Conservation (phyloP, 805 yeast species). For the Vanderwaltozyma verrucispora region DNA sequence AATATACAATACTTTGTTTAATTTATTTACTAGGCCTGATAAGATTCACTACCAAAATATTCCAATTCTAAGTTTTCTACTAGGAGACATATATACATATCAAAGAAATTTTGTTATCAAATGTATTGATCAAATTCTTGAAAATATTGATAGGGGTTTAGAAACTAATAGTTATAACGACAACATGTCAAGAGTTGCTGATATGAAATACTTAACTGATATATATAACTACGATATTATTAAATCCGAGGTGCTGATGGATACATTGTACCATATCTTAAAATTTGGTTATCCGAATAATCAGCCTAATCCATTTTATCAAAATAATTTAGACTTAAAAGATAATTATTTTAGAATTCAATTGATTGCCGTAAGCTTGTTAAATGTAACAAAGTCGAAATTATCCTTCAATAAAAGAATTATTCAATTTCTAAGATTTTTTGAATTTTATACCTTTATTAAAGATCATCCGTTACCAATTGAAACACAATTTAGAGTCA, state of each 20-base stretch:
- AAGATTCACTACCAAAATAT: conserved; percentile 50
- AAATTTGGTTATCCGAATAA: conserved; percentile 56
- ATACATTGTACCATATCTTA: conserved; percentile 44
- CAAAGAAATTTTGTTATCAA: conserved; percentile 33
- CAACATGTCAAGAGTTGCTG: conserved; percentile 53
- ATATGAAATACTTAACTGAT: conserved; percentile 49
- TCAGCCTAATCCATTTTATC: conserved; percentile 38
- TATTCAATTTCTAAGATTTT: conserved; percentile 39
- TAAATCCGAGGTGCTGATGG: conserved; percentile 36
- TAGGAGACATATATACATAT: conserved; percentile 29
- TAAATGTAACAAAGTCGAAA: conserved; percentile 19
- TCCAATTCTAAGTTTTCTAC: conserved; percentile 37
- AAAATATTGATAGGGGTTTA: conserved; percentile 52
- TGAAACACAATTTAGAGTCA: conserved; percentile 47
- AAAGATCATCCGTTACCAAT: conserved; percentile 54
- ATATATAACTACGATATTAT: conserved; percentile 41
- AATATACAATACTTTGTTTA: conserved; percentile 27
- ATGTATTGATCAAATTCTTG: conserved; percentile 54
- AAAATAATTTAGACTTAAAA: conserved; percentile 45
- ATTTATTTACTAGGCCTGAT: conserved; percentile 49
- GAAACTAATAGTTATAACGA: conserved; percentile 51
- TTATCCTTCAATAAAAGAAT: conserved; percentile 21
- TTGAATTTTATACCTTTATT: conserved; percentile 61
- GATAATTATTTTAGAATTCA: conserved; percentile 65
- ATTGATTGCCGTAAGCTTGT: conserved; percentile 37